These are phyloP conservation scores for Ceratobasidium sp. DNA, from an alignment of 1,284 basidiomycete species.

Conservation along the genomic window DNA sequence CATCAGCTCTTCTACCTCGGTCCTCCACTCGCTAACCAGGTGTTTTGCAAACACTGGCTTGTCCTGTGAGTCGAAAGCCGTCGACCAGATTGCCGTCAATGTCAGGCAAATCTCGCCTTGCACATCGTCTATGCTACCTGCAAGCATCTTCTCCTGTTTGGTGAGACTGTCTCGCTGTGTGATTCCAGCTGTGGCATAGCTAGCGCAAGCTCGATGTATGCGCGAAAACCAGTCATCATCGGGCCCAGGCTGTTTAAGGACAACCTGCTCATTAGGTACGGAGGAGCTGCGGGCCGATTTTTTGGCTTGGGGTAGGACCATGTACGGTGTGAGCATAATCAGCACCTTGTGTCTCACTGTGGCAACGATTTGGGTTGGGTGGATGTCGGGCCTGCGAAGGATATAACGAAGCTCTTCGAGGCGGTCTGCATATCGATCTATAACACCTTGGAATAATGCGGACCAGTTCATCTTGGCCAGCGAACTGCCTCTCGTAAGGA, in stretches of 20 bases:
- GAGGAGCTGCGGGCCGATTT: no score
- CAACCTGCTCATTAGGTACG: no score
- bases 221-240: constrained; percentile 19
- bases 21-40: constrained; percentile 51
- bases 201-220: constrained; percentile 16
- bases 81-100: constrained; percentile 59
- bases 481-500: constrained; percentile 45
- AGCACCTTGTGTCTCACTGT: constrained; percentile 51
- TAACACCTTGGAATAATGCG: constrained; percentile 56
- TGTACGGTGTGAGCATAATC: constrained; percentile 57
- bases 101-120: constrained; percentile 55
- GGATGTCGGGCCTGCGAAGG: constrained; percentile 49
- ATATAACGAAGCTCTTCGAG: constrained; percentile 57
- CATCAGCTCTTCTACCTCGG: constrained; percentile 54
- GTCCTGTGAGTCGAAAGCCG: constrained; percentile 52
- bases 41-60: constrained; percentile 4
- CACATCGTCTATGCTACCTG: background rate
- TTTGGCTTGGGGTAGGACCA: constrained; percentile 41
- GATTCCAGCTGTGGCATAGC: background rate
- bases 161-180: background rate
- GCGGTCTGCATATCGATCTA: constrained; percentile 58
- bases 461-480: constrained; percentile 60
- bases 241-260: background rate
- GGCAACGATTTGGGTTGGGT: constrained; percentile 39
- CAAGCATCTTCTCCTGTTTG: constrained; percentile 8